Percentiles rank a stretch among this genome's conserved stretches.
phyloP scores from a whole-genome alignment of 2,329 filamentous ascomycete species.

The Rhytidhysteron rufulum region DNA sequence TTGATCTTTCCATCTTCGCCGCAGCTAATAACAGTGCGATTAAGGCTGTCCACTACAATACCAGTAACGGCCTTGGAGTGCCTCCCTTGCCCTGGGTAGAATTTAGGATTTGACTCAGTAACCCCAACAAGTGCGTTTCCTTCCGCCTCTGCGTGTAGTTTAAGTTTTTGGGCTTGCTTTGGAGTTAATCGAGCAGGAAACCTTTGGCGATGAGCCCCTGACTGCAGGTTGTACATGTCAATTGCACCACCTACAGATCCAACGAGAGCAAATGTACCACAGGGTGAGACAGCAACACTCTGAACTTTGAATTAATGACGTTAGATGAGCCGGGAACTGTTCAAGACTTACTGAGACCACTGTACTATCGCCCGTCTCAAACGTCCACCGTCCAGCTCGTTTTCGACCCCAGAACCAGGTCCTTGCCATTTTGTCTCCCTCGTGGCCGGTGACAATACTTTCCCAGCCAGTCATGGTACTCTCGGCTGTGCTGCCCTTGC shows the following conservation, averaged over 20 bases:
- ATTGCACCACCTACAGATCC: constrained; percentile 80
- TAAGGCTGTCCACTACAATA: constrained; percentile 82
- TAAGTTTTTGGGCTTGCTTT: constrained; percentile 72
- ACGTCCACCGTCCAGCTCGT: constrained; percentile 86
- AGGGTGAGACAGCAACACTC: constrained; percentile 83
- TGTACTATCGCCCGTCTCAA: constrained; percentile 79
- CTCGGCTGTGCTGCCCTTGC: constrained; percentile 59
- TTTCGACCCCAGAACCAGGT: constrained; percentile 99
- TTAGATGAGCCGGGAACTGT: not conserved
- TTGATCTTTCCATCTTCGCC: constrained; percentile 89
- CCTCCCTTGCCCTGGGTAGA: constrained; percentile 57
- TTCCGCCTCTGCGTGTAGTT: constrained; percentile 59
- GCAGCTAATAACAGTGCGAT: constrained; percentile 80
- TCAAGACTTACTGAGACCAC: constrained; percentile 56
- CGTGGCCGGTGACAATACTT: constrained; percentile 90
- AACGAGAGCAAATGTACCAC: constrained; percentile 88
- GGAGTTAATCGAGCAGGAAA: constrained; percentile 79
- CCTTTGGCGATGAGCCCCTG: constrained; percentile 78
- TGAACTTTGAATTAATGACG: constrained; percentile 33
- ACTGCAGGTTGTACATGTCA: constrained; percentile 96
- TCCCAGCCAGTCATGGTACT: constrained; percentile 90
- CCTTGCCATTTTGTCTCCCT: constrained; percentile 75
- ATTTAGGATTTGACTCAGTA: constrained; percentile 37
- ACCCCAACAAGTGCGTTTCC: constrained; percentile 48
- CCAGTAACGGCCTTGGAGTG: constrained; percentile 83